Percentiles rank a stretch among this genome's conserved stretches.
phyloP scores from a whole-genome alignment of 2,329 filamentous ascomycete species.

The Colletotrichum tanaceti region DNA sequence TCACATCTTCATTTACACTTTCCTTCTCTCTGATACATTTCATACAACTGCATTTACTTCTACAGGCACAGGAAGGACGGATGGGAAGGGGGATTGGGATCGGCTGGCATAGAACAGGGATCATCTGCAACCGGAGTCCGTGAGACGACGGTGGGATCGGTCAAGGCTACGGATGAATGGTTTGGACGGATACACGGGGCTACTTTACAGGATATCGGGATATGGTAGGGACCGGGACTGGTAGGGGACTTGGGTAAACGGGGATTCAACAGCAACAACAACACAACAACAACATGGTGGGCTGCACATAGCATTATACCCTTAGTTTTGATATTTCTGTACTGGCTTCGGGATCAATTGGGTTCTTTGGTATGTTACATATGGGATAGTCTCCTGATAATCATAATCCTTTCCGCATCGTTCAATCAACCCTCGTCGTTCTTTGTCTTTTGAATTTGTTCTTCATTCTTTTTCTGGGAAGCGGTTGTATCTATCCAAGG shows the following conservation, averaged over 20 bases:
- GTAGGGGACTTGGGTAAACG: slow-evolving; percentile 11
- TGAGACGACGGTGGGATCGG: background rate
- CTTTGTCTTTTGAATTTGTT: background rate
- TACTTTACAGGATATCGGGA: slow-evolving; percentile 11
- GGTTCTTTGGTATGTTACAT: slow-evolving; percentile 35
- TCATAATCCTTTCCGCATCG: slow-evolving; percentile 36
- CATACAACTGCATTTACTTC: slow-evolving; percentile 33
- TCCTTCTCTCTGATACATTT: slow-evolving; percentile 16
- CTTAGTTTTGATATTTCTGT: slow-evolving; percentile 36
- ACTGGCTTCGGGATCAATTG: slow-evolving; percentile 26
- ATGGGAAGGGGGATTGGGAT: background rate
- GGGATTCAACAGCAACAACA: slow-evolving; percentile 18
- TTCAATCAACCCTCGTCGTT: slow-evolving; percentile 7
- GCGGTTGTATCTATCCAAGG: too few relatives aligned
- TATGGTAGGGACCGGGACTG: slow-evolving; percentile 9
- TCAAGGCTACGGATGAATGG: background rate
- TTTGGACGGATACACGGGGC: background rate
- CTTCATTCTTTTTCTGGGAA: background rate
- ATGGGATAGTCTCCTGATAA: slow-evolving; percentile 42
- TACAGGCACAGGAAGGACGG: slow-evolving; percentile 11
- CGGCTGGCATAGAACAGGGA: slow-evolving; percentile 1
- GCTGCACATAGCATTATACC: slow-evolving; percentile 43
- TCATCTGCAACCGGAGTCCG: background rate
- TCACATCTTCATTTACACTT: background rate
- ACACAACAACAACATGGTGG: slow-evolving; percentile 26